A percentile compares a stretch with the other conserved stretches of the same genome.
phyloP scores from a whole-genome alignment of 495 filamentous ascomycete species.

The Lineolata rhizophorae region DNA sequence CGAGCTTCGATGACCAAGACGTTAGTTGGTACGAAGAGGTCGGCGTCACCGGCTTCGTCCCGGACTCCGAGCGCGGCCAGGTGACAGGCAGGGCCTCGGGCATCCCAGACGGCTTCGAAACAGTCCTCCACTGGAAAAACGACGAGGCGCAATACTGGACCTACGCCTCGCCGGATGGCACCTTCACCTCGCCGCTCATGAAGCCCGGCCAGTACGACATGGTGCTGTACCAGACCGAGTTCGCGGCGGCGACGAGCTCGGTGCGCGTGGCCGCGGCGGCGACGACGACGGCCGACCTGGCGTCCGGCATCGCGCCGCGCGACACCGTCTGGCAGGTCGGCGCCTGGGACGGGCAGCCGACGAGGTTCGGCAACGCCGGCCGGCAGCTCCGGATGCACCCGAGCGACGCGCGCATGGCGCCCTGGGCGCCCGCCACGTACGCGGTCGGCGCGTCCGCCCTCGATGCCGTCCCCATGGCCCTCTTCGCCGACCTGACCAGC shows the following conservation, averaged over 20 bases:
- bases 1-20: constrained; percentile 25
- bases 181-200: constrained; percentile 41
- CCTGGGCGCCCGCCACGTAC: constrained; percentile 36
- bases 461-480: constrained; percentile 38
- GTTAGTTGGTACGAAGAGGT: constrained; percentile 37
- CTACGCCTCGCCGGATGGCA: constrained; percentile 26
- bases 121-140: constrained; percentile 47
- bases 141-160: constrained; percentile 40
- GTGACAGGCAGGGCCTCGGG: constrained; percentile 36
- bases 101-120: constrained; percentile 20
- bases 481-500: constrained; percentile 38
- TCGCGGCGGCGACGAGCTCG: constrained; percentile 27
- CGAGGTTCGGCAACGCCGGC: constrained; percentile 40
- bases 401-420: constrained; percentile 35
- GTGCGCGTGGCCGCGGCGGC: constrained; percentile 32
- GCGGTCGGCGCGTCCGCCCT: constrained; percentile 30
- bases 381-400: constrained; percentile 48
- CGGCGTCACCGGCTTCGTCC: constrained; percentile 33
- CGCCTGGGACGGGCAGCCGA: constrained; percentile 39
- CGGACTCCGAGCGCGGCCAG: constrained; percentile 28
- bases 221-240: constrained; percentile 43
- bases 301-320: constrained; percentile 21
- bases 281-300: constrained; percentile 30
- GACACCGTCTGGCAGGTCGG: constrained; percentile 41
- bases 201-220: constrained; percentile 46